phyloP scores from a whole-genome alignment of 148 eudicot species.

The Rheum nobile region DNA sequence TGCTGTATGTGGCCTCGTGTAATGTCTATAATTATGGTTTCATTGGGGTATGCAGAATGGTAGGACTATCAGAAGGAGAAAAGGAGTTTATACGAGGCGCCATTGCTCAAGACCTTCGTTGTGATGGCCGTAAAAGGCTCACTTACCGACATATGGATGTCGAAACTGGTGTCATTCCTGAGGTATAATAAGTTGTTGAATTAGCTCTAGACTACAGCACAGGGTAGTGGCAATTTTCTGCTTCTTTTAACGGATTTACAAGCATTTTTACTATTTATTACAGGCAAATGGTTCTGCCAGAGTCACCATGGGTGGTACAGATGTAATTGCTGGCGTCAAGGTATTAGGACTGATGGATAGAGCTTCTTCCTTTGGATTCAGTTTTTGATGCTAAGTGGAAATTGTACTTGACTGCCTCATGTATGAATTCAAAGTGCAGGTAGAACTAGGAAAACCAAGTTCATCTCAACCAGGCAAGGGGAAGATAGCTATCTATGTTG shows the following conservation, averaged over 20 bases:
- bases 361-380: neutral
- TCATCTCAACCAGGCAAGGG: slow-evolving; percentile 70
- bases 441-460: slow-evolving; percentile 74
- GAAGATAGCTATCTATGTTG: slow-evolving; percentile 64
- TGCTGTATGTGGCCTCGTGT: no score
- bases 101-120: slow-evolving; percentile 86
- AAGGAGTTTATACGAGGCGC: slow-evolving; percentile 76
- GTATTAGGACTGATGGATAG: slow-evolving; percentile 16
- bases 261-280: neutral
- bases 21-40: neutral
- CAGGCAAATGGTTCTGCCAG: slow-evolving; percentile 97
- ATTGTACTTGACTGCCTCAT: neutral
- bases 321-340: slow-evolving; percentile 93
- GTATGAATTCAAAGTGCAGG: slow-evolving; percentile 34
- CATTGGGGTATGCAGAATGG: slow-evolving; percentile 29
- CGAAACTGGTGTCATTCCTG: slow-evolving; percentile 76
- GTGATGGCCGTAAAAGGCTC: slow-evolving; percentile 79
- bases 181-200: slow-evolving; percentile 25
- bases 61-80: slow-evolving; percentile 75
- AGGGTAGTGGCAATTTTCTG: neutral
- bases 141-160: slow-evolving; percentile 52
- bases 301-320: slow-evolving; percentile 73
- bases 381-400: neutral
- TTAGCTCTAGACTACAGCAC: neutral
- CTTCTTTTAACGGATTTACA: neutral